A percentile compares a stretch with the other conserved stretches of the same genome.
phyloP scores from a whole-genome alignment of 2,329 filamentous ascomycete species.

The Amauroascus niger region DNA sequence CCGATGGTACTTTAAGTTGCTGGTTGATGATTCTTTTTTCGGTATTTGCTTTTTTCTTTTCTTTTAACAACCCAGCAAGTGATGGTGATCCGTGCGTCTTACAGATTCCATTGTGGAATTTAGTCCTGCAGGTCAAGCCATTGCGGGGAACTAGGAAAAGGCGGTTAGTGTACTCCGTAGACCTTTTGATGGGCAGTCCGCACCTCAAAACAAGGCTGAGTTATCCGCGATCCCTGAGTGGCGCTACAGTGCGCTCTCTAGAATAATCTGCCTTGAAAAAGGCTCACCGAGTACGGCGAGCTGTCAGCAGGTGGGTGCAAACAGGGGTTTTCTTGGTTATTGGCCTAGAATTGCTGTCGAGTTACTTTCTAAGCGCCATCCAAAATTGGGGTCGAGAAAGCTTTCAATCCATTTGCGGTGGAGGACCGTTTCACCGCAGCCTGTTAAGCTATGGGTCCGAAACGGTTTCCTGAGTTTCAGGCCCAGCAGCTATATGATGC shows the following conservation, averaged over 20 bases:
- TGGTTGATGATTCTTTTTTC: slow-evolving; percentile 4
- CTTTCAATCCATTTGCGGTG: slow-evolving; percentile 1
- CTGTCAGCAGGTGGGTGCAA: not conserved
- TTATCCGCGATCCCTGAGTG: not conserved
- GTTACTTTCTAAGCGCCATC: slow-evolving; percentile 2
- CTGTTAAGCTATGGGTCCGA: not conserved
- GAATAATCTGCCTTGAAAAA: not conserved
- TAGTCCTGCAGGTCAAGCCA: slow-evolving; percentile 9
- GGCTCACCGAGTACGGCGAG: not conserved
- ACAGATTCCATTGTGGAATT: slow-evolving; percentile 12
- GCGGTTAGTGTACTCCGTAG: slow-evolving; percentile 9
- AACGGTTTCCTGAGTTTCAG: slow-evolving; percentile 2
- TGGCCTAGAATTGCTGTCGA: not conserved
- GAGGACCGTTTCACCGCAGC: not conserved
- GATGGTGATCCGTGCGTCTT: slow-evolving; percentile 16
- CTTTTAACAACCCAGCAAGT: slow-evolving; percentile 11
- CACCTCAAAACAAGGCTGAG: slow-evolving; percentile 6
- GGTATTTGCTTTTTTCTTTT: slow-evolving; percentile 14
- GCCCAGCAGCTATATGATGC: not conserved
- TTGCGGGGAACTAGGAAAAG: slow-evolving; percentile 13
- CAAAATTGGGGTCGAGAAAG: not conserved
- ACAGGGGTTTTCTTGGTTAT: not conserved
- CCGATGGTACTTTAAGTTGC: slow-evolving; percentile 3
- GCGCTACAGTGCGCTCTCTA: not conserved
- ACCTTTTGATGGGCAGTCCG: not conserved